Conservation (phyloP, 228 moss, liverwort and hornwort genomes). For the Sphagnum fallax region DNA sequence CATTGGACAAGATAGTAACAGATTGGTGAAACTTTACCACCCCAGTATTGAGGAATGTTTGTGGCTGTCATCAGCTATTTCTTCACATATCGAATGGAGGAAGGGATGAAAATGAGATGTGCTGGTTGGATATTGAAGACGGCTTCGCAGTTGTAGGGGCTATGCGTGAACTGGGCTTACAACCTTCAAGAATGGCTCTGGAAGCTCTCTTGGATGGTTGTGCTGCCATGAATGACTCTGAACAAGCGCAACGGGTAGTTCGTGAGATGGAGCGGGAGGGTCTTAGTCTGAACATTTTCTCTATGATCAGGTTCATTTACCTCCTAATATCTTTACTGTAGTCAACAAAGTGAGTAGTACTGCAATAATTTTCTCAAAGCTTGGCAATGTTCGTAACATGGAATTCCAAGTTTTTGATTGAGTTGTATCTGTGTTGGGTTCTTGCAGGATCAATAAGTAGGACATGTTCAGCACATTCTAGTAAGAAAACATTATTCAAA, state of each 20-base stretch:
- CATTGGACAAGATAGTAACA: too few relatives aligned
- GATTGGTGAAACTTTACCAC: too few relatives aligned
- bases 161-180: slow-evolving; percentile 11
- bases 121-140: slow-evolving; percentile 3
- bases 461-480: background rate
- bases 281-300: slow-evolving; percentile 20
- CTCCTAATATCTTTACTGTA: background rate
- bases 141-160: slow-evolving; percentile 20
- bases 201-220: slow-evolving; percentile 21
- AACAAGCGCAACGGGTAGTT: slow-evolving; percentile 11
- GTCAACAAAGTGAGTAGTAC: background rate
- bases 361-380: background rate
- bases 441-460: background rate
- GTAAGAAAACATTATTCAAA: background rate
- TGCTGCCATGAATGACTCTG: slow-evolving; percentile 3
- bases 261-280: slow-evolving; percentile 22
- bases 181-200: slow-evolving; percentile 22
- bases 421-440: background rate
- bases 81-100: slow-evolving; percentile 12
- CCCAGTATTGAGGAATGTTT: too few relatives aligned
- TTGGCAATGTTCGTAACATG: background rate
- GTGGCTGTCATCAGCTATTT: slow-evolving; percentile 10
- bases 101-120: background rate
- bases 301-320: slow-evolving; percentile 20
- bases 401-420: background rate